Percentiles rank a stretch among this genome's conserved stretches.
Conservation (phyloP, 768 basidiomycete genomes). For the Pleurotus pulmonarius region DNA sequence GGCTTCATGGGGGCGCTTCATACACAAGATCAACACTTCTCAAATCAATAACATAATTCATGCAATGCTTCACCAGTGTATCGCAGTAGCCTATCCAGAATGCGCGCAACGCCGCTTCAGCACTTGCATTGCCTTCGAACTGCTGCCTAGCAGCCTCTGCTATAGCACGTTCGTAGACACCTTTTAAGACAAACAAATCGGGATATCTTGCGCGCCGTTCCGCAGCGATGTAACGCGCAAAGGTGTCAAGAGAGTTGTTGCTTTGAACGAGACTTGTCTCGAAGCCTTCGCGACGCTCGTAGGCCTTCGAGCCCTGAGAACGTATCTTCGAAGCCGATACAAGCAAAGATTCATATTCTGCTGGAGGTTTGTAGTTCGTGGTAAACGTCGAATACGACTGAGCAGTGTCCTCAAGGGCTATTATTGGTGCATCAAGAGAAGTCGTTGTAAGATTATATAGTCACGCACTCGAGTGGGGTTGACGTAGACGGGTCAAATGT, state of each 20-base stretch:
- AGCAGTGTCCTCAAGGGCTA: conserved; percentile 78
- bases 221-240: conserved; percentile 56
- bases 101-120: conserved; percentile 53
- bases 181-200: conserved; percentile 50
- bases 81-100: conserved; percentile 80
- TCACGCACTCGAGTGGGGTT: conserved; percentile 70
- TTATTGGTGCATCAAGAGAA: not conserved
- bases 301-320: conserved; percentile 53
- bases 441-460: not conserved
- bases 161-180: conserved; percentile 73
- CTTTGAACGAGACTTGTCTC: conserved; percentile 59
- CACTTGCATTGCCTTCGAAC: conserved; percentile 48
- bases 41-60: not conserved
- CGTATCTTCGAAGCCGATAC: conserved; percentile 75
- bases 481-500: conserved; percentile 63
- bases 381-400: conserved; percentile 89
- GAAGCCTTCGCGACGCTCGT: conserved; percentile 57
- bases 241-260: conserved; percentile 51
- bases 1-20: conserved; percentile 44
- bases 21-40: not conserved
- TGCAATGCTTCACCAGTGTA: conserved; percentile 43
- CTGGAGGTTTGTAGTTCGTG: conserved; percentile 65
- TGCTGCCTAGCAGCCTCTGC: conserved; percentile 62
- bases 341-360: conserved; percentile 76
- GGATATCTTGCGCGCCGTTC: conserved; percentile 62